Evolutionary conservation across 768 basidiomycete genomes (phyloP).

Genomic region (Atractiella rhizophila): DNA sequence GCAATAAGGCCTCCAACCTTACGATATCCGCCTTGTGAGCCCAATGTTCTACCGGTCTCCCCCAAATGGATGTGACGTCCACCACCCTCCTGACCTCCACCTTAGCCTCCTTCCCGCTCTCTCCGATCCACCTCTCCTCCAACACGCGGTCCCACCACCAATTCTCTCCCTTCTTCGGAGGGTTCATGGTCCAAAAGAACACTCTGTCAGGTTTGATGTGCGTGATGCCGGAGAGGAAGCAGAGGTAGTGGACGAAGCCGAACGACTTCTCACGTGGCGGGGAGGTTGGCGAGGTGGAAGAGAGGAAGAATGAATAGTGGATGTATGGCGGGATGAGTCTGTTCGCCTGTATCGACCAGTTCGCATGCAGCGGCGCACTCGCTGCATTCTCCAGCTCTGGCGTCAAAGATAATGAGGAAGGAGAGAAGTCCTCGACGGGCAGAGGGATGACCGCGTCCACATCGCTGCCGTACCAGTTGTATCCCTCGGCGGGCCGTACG

Average conservation of each 20-base stretch:
- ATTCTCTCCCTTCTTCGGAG: slow-evolving; percentile 13
- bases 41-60: slow-evolving; percentile 10
- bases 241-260: slow-evolving; percentile 17
- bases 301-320: too few relatives aligned
- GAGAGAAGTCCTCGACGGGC: too few relatives aligned
- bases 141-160: slow-evolving; percentile 2
- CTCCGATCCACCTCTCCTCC: slow-evolving; percentile 3
- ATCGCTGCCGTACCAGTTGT: too few relatives aligned
- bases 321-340: too few relatives aligned
- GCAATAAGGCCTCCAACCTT: slow-evolving; percentile 11
- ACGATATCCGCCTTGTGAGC: slow-evolving; percentile 17
- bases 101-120: not conserved
- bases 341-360: too few relatives aligned
- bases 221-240: slow-evolving; percentile 18
- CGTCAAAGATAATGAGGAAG: too few relatives aligned
- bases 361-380: too few relatives aligned
- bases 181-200: slow-evolving; percentile 19
- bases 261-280: slow-evolving; percentile 13
- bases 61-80: slow-evolving; percentile 10
- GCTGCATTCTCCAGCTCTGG: too few relatives aligned
- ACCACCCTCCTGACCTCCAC: slow-evolving; percentile 4
- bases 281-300: too few relatives aligned
- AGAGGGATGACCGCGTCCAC: too few relatives aligned
- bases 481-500: too few relatives aligned
- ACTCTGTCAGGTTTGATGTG: slow-evolving; percentile 18